Base-by-base conservation (phyloP, 2,329 filamentous ascomycete species). In the Aspergillus luchuensis region DNA sequence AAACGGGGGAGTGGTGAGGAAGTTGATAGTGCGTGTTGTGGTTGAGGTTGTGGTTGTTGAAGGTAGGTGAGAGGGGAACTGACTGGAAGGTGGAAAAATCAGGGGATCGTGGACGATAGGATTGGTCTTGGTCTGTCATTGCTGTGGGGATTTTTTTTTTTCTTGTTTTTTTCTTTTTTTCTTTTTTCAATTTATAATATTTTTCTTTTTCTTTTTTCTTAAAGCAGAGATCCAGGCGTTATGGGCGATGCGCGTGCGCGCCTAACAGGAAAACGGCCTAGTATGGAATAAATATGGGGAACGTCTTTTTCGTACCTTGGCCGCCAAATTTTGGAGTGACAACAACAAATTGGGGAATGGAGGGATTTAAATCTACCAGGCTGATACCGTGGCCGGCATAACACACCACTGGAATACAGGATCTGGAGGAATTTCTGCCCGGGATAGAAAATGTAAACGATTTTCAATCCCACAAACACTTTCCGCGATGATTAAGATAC, bases 11-110 rank as follows among this genome's bases (percentile, higher is more conserved):
- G 65, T 61, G 70, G 66, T 48, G 69, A 70, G 69, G 66, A 50
- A 69, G 41, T 17, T 19, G 17, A 21, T 19, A 21, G 41, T 43
- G 39, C 10, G 10, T 19, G 39, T n/a, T n/a, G 39, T 30, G 21
- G 45, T 25, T 23, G 45, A 30, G 21, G 23, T 47, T 19, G 43
- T 25, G 43, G 19, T 13, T 25, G 43, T 10, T 15, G 21, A 23
- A 47, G 71, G 72, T 63, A 70, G 71, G 68, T 63, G 77, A 72
- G 64, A 78, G 73, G 67, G 74, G 69, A 60, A 36, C 33, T 36
- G 77, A 69, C 67, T 79, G 71, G 70, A 81, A 78, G 70, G 76
- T 79, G 63, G 84, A 83, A 66, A 86, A 78, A 67, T 82, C 79
- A 68, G 81, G 81, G 48, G 80, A 82, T 70, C 75, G 76, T 63